Evolutionary conservation across 2,329 filamentous ascomycete species (phyloP).

Genomic region (Mollisiaceae sp.): DNA sequence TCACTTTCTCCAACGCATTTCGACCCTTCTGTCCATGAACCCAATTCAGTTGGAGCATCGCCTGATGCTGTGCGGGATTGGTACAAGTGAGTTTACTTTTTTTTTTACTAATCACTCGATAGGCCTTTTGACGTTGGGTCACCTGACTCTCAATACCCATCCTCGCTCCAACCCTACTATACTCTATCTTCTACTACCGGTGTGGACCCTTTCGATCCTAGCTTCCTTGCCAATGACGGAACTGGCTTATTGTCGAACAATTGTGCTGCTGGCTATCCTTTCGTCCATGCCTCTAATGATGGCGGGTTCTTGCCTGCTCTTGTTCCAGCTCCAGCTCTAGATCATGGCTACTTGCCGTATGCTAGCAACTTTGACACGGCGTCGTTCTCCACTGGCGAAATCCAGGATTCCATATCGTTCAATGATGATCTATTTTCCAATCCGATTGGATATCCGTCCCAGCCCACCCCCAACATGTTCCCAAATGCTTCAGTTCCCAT

Average conservation of each 20-base stretch:
- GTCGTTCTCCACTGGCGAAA: background rate
- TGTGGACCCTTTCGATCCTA: background rate
- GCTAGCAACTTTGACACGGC: background rate
- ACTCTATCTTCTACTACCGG: background rate
- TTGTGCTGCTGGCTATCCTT: background rate
- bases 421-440: background rate
- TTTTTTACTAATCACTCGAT: background rate
- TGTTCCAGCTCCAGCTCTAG: background rate
- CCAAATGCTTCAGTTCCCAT: background rate
- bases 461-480: background rate
- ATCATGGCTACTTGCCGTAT: too few species aligned
- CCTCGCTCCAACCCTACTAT: background rate
- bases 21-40: background rate
- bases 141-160: background rate
- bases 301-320: background rate
- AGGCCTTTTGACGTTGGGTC: background rate
- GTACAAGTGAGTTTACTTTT: constrained; percentile 5
- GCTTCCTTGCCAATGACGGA: background rate
- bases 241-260: background rate
- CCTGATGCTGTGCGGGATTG: background rate
- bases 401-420: background rate
- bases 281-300: background rate
- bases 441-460: background rate
- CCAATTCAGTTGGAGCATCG: background rate
- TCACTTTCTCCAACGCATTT: background rate